Evolutionary conservation across 2,329 filamentous ascomycete genomes (phyloP).

Genomic region (Aurifilum marmelostoma): DNA sequence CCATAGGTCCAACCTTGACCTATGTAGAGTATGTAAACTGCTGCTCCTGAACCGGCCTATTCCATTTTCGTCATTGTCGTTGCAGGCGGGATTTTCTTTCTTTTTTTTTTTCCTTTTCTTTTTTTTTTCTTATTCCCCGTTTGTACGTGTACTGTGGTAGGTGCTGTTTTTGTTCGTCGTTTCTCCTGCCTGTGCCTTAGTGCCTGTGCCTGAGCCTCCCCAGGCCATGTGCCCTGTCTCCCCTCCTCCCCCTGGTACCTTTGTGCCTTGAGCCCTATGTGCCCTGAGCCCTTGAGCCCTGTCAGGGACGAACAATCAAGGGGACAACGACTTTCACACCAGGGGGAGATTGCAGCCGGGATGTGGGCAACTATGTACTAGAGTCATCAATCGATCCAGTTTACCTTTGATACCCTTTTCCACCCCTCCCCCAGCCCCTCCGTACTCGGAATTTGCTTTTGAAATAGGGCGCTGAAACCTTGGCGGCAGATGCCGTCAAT

Average conservation of each 20-base stretch:
- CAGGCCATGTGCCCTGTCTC: background rate
- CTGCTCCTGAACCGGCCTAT: slow-evolving; percentile 1
- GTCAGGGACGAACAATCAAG: background rate
- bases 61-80: background rate
- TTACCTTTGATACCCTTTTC: background rate
- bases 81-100: no score
- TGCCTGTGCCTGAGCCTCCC: background rate
- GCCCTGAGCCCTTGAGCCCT: background rate
- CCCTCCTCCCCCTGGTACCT: no score
- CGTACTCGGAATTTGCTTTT: background rate
- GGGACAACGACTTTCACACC: background rate
- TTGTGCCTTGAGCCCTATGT: background rate
- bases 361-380: background rate
- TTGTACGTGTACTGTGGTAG: no score
- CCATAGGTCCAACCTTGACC: background rate
- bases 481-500: slow-evolving; percentile 1
- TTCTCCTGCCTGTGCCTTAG: background rate
- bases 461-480: background rate
- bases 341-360: slow-evolving; percentile 3
- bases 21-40: no score
- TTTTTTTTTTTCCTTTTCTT: no score
- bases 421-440: background rate
- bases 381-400: background rate
- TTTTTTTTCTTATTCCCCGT: no score
- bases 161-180: no score